Percentiles rank a stretch among this genome's conserved stretches.
phyloP scores from a whole-genome alignment of 257 asterid genomes.

The Nicotiana attenuata region DNA sequence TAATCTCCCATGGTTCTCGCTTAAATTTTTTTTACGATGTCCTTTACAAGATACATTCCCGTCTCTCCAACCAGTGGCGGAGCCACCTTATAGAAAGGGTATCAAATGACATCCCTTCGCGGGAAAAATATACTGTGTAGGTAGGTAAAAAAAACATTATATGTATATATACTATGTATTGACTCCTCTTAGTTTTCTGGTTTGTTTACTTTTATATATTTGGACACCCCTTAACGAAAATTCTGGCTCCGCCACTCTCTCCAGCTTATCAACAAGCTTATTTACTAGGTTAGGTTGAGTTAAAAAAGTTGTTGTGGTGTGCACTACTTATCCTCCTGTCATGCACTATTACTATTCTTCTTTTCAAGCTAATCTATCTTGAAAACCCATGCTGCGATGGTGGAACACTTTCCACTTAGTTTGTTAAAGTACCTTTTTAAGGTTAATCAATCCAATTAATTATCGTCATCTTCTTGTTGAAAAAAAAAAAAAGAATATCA shows the following conservation, averaged over 20 bases:
- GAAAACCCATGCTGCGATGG: conserved; percentile 6
- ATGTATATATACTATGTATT: too few species aligned
- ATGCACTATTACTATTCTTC: background rate
- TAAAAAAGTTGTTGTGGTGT: background rate
- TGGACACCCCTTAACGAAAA: too few species aligned
- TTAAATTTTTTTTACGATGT: background rate
- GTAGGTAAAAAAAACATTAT: too few species aligned
- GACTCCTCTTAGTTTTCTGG: too few species aligned
- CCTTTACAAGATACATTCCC: background rate
- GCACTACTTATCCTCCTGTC: conserved; percentile 1
- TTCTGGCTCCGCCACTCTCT: background rate
- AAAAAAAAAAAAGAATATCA: too few species aligned
- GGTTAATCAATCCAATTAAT: conserved; percentile 10
- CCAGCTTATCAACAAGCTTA: background rate
- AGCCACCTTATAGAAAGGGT: too few species aligned
- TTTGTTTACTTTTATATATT: too few species aligned
- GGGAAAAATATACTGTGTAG: too few species aligned
- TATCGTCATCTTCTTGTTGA: too few species aligned
- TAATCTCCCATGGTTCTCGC: background rate
- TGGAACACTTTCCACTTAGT: conserved; percentile 17
- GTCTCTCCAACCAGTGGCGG: background rate
- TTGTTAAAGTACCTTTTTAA: background rate
- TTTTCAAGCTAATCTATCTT: conserved; percentile 1
- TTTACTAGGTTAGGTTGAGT: background rate
- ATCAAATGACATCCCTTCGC: too few species aligned